phyloP scores from a whole-genome alignment of 2,329 filamentous ascomycete species.

The Orbilia brochopaga region DNA sequence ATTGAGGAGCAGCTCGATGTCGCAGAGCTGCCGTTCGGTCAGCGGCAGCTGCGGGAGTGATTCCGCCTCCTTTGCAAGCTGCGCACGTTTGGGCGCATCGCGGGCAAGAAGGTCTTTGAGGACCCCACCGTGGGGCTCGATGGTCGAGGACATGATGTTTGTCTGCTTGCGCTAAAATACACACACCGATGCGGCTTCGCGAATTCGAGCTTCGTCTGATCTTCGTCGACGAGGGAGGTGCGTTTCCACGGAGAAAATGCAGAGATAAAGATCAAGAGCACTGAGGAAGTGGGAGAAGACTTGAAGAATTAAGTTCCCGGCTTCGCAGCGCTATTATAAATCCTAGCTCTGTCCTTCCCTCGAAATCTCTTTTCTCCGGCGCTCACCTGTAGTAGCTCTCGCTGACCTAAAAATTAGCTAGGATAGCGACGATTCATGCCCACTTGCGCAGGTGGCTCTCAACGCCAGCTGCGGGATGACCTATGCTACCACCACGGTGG shows the following conservation, averaged over 20 bases:
- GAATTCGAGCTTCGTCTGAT: constrained; percentile 31
- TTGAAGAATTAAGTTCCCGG: background rate
- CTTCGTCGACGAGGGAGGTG: no score
- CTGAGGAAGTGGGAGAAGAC: background rate
- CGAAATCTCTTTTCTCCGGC: no score
- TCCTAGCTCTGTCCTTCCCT: no score
- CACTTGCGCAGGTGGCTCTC: background rate
- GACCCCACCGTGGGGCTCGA: constrained; percentile 80
- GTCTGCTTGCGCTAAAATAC: constrained; percentile 6
- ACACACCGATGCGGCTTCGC: constrained; percentile 10
- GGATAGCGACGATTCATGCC: background rate
- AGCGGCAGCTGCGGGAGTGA: constrained; percentile 81
- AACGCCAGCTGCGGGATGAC: constrained; percentile 30
- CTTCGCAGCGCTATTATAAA: no score
- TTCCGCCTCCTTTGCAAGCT: constrained; percentile 85
- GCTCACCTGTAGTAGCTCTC: no score
- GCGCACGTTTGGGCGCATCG: constrained; percentile 79
- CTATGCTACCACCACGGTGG: constrained; percentile 5
- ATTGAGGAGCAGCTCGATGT: constrained; percentile 95
- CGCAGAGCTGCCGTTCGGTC: constrained; percentile 93
- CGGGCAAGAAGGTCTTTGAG: constrained; percentile 97
- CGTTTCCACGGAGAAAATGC: background rate
- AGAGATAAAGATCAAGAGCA: background rate
- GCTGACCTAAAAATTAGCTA: no score
- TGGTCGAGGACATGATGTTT: constrained; percentile 57